Evolutionary conservation across 2,329 filamentous ascomycete species (phyloP).

Genomic region (Microsporum audouinii): DNA sequence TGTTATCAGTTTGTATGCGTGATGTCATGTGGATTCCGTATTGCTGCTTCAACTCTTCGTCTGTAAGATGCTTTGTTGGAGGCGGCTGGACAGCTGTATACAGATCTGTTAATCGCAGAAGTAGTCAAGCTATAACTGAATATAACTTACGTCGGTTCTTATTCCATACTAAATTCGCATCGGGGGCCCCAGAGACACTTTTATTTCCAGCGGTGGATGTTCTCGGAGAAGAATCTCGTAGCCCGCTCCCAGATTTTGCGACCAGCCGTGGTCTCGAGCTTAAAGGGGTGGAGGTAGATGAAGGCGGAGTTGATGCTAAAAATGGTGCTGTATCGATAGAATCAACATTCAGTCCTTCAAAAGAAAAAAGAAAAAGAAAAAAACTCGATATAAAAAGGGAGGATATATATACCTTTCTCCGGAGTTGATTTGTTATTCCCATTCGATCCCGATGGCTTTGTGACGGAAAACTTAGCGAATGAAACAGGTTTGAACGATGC

Average conservation of each 20-base stretch:
- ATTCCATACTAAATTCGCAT: conserved; percentile 59
- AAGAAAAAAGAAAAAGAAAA: not conserved
- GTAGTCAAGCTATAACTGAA: not conserved
- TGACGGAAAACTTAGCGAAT: conserved; percentile 54
- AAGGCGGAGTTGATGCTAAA: conserved; percentile 26
- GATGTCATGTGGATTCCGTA: conserved; percentile 58
- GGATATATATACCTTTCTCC: conserved; percentile 42
- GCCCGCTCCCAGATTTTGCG: conserved; percentile 48
- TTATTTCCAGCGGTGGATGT: conserved; percentile 35
- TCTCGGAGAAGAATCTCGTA: conserved; percentile 42
- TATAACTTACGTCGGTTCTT: conserved; percentile 48
- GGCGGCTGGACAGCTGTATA: conserved; percentile 40
- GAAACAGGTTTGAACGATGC: conserved; percentile 54
- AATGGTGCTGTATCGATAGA: conserved; percentile 22
- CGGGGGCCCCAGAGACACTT: conserved; percentile 43
- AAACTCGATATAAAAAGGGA: not conserved
- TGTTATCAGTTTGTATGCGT: conserved; percentile 50
- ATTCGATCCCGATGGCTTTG: conserved; percentile 48
- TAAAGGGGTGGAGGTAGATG: conserved; percentile 26
- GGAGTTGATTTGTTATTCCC: conserved; percentile 38
- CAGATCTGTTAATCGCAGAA: conserved; percentile 15
- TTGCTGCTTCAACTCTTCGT: conserved; percentile 57
- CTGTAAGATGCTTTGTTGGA: conserved; percentile 53
- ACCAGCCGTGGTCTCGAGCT: conserved; percentile 49
- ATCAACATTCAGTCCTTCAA: not conserved